These are phyloP conservation scores for Torulaspora gathmanii DNA, from an alignment of 805 yeast species.

Conservation along the genomic window DNA sequence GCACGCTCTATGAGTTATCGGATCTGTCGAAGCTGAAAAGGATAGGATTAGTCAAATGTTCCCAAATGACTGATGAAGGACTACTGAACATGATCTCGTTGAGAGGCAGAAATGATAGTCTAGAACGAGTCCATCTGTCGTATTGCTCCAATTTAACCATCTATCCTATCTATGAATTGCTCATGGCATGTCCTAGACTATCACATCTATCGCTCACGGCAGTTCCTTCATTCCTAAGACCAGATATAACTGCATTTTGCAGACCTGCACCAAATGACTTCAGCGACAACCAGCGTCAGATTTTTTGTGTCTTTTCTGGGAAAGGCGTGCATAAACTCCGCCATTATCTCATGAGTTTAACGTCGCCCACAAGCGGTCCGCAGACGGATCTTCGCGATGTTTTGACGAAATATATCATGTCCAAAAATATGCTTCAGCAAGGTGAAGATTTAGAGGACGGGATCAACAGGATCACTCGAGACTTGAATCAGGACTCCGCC, in stretches of 20 bases:
- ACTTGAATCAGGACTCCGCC: constrained; percentile 33
- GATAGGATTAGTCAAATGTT: constrained; percentile 90
- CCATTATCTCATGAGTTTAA: constrained; percentile 51
- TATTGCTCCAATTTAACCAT: constrained; percentile 80
- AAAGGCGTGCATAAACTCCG: constrained; percentile 77
- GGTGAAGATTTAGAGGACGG: constrained; percentile 31
- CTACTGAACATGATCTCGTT: constrained; percentile 60
- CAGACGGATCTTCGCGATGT: constrained; percentile 34
- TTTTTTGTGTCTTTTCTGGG: constrained; percentile 92
- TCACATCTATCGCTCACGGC: constrained; percentile 93
- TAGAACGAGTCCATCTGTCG: constrained; percentile 89
- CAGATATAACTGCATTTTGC: constrained; percentile 81
- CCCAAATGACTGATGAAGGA: constrained; percentile 81
- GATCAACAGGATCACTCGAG: constrained; percentile 27
- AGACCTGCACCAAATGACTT: constrained; percentile 92
- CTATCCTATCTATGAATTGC: constrained; percentile 67
- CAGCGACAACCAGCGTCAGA: constrained; percentile 73
- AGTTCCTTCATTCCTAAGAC: constrained; percentile 78
- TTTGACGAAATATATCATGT: constrained; percentile 28
- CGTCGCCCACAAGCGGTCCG: constrained; percentile 35
- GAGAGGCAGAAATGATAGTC: constrained; percentile 68
- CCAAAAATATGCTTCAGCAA: constrained; percentile 25
- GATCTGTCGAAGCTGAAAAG: constrained; percentile 75
- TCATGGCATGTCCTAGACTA: constrained; percentile 76
- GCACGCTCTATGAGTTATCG: constrained; percentile 70